phyloP scores from a whole-genome alignment of 2,329 filamentous ascomycete genomes.

The Phyllosticta citrichinensis region DNA sequence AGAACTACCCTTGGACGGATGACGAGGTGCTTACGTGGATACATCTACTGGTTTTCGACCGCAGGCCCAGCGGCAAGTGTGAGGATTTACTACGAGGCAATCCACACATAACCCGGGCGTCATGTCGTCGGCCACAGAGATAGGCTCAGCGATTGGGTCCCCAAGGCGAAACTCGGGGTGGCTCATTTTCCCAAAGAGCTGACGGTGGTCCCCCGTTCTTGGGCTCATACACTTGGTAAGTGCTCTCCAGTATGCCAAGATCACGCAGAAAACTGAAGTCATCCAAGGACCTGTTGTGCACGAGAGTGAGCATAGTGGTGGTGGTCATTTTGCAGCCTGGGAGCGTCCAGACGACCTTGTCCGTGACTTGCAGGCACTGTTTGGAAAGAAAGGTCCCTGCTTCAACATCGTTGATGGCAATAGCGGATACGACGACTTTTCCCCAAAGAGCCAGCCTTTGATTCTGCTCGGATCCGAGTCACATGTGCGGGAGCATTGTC shows the following conservation, averaged over 20 bases:
- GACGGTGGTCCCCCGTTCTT: slow-evolving; percentile 42
- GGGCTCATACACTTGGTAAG: slow-evolving; percentile 47
- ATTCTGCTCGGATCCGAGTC: background rate
- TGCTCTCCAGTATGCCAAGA: background rate
- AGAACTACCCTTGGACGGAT: slow-evolving; percentile 61
- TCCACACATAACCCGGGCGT: slow-evolving; percentile 27
- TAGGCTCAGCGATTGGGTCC: slow-evolving; percentile 32
- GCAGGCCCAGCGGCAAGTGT: slow-evolving; percentile 59
- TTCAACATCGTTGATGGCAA: slow-evolving; percentile 3
- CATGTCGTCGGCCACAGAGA: slow-evolving; percentile 20
- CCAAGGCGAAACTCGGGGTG: slow-evolving; percentile 41
- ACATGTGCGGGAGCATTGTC: background rate
- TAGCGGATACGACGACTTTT: slow-evolving; percentile 1
- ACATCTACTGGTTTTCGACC: slow-evolving; percentile 60
- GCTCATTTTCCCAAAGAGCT: slow-evolving; percentile 52
- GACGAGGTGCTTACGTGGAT: slow-evolving; percentile 71
- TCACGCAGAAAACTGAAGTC: background rate
- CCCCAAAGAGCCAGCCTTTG: background rate
- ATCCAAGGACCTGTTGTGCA: slow-evolving; percentile 42
- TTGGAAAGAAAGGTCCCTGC: slow-evolving; percentile 4
- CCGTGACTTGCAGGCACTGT: slow-evolving; percentile 48
- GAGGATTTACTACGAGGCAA: slow-evolving; percentile 63
- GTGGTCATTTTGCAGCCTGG: slow-evolving; percentile 53
- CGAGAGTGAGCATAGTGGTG: slow-evolving; percentile 39
- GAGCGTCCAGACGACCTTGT: slow-evolving; percentile 47